Conservation (phyloP, 768 basidiomycete genomes). For the Ramaria sp. region DNA sequence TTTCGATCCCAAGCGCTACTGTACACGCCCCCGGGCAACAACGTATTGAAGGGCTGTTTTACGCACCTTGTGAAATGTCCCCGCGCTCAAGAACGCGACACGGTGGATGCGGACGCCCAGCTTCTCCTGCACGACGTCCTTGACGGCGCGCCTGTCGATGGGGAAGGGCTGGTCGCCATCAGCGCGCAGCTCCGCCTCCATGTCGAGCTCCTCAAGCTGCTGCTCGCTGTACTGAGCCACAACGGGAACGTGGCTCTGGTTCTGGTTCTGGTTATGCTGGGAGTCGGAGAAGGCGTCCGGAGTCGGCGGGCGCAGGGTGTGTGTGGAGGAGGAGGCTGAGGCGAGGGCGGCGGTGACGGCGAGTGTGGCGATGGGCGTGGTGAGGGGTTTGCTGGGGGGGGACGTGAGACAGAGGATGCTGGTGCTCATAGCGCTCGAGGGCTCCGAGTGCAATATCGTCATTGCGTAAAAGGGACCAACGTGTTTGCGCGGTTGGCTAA, state of each 20-base stretch:
- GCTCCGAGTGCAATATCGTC: not conserved
- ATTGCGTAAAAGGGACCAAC: not conserved
- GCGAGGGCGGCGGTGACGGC: not conserved
- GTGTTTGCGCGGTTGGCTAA: not conserved
- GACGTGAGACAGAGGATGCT: not conserved
- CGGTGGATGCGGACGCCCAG: slow-evolving; percentile 54
- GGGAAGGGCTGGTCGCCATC: slow-evolving; percentile 59
- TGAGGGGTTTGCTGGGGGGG: not conserved
- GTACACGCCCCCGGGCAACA: no score
- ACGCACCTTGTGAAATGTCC: slow-evolving; percentile 80
- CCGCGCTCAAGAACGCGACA: slow-evolving; percentile 65
- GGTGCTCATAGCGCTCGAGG: not conserved
- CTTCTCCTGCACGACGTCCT: slow-evolving; percentile 68
- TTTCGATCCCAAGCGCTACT: no score
- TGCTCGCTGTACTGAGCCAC: not conserved
- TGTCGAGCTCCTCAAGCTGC: slow-evolving; percentile 17
- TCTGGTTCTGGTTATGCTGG: no score
- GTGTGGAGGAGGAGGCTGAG: not conserved
- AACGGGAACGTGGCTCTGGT: no score
- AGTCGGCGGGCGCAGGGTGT: no score
- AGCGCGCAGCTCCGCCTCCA: slow-evolving; percentile 60
- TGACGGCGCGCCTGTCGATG: slow-evolving; percentile 64
- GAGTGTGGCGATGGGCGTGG: not conserved
- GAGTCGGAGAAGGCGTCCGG: no score
- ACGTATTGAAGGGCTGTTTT: no score